Base-by-base conservation (phyloP, 495 filamentous ascomycete species). In the Massariosphaeria phaeospora region DNA sequence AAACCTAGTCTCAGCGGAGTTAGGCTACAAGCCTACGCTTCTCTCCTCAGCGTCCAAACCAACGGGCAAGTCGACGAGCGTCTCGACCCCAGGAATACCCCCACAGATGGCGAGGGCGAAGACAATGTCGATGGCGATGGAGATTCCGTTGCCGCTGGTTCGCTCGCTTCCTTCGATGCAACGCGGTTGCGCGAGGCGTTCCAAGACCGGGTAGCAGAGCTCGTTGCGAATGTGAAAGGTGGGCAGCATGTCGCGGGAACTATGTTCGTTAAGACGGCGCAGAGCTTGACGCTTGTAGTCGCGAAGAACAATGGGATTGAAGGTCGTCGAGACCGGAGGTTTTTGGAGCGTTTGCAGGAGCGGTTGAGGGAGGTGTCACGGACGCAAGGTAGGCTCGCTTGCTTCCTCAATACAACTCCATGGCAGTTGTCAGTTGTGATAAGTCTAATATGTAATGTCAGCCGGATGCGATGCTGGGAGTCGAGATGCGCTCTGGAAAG, bases 1-100 rank as follows among this genome's bases (percentile, higher is more conserved):
- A 11, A 41, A 20, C 36, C 36, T 17, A 41, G 36, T 20, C 36
- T 41, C 36, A 41, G 36, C 36, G 36, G 36, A 11, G 9, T 8
- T 7, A 41, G 36, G 17, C 36, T 41, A 12, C 36, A 41, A 20
- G 36, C 36, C 36, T 41, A 41, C 36, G 36, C 36, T 20, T 41
- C 36, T 41, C 36, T 41, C 36, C 36, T 41, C 36, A 8, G 36
- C 36, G 18, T 41, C 10, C 36, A 41, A 20, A 41, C 10, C 10
- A 17, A 41, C 36, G 36, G 36, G 17, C 36, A 41, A 41, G 17
- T 41, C 36, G 10, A 41, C 36, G 36, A 41, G 36, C 36, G 36
- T 41, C 36, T 18, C 36, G 36, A 41, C 7, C 11, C 36, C 10
- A 17, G 17, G 36, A 10, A 41, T 20, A 17, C 10, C 11, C 8